phyloP scores from a whole-genome alignment of 2,329 filamentous ascomycete species.

The Exophiala sideris region DNA sequence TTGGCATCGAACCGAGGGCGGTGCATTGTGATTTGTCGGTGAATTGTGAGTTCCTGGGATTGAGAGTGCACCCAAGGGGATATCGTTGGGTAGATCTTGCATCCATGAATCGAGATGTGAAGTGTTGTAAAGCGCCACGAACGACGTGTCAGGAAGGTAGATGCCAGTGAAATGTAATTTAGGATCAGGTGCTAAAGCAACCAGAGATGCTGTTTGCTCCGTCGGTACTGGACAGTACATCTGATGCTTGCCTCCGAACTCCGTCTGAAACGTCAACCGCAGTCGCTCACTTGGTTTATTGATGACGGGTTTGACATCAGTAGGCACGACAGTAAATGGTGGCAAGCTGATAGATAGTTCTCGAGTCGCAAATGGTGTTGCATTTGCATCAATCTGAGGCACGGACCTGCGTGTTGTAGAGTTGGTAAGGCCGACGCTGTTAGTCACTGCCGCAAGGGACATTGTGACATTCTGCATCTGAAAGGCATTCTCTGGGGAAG shows the following conservation, averaged over 20 bases:
- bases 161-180: conserved; percentile 62
- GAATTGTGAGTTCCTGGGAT: conserved; percentile 97
- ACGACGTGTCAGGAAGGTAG: conserved; percentile 56
- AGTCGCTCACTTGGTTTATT: conserved; percentile 61
- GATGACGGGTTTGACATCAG: conserved; percentile 60
- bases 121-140: conserved; percentile 65
- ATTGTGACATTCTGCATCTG: conserved; percentile 33
- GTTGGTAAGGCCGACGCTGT: conserved; percentile 45
- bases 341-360: conserved; percentile 62
- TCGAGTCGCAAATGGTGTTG: conserved; percentile 58
- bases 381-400: conserved; percentile 51
- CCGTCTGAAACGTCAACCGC: conserved; percentile 67
- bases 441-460: conserved; percentile 42
- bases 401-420: conserved; percentile 42
- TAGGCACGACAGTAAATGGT: conserved; percentile 64
- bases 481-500: conserved; percentile 31
- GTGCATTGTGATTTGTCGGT: conserved; percentile 75
- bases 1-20: conserved; percentile 93
- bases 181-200: conserved; percentile 51
- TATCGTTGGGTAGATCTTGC: conserved; percentile 66
- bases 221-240: conserved; percentile 65
- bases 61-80: conserved; percentile 73
- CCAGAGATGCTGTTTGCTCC: conserved; percentile 59
- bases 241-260: conserved; percentile 63
- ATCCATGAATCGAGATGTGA: conserved; percentile 75